Base-by-base conservation (phyloP, 1,139 yeast genomes). In the Pneumocystis murina region DNA sequence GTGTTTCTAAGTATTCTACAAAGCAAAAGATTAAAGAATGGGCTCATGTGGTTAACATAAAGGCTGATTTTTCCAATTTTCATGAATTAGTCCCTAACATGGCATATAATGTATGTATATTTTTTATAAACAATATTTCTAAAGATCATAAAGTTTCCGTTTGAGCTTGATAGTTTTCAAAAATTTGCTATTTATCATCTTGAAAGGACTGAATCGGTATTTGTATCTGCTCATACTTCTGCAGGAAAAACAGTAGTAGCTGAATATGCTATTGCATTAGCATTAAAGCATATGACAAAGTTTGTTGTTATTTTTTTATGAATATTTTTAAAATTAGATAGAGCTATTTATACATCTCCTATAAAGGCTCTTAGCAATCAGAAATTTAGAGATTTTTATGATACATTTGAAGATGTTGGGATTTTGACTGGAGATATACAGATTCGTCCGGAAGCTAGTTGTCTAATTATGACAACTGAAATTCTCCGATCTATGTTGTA, bases 391-490 rank as follows among this genome's bases (percentile, higher is more conserved):
- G 98, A 92, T 72, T 87, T 86, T 75, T 86, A 84, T 72, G 91
- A 84, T 70, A 86, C 84, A 60, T 92, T 89, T 72, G 83, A 82
- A 82, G 97, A 91, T 71, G 95, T 94, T 48, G 99, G 99, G 39
- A 80, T 92, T 65, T 86, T 92, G 75, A 92, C 99, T 0, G 99
- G 99, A 72, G 99, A 92, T 78, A 97, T 94, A 36, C 96, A 92
- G 68, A 91, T 94, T 67, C 94, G 94, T 71, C 95, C 98, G 0
- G 97, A 92, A 67, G 98, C 97, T 0, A 87, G 90, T 68, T 94
- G 98, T 74, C 78, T 92, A 69, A 92, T 92, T 65, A 92, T 92
- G 99, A 92, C 99, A 1, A 92, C 99, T 0, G 99, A 92, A 75
- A 90, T 92, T 76, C 79, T 92, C 68, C 79, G 99, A 71, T 86